These are phyloP conservation scores for Grammothele lineata DNA, from an alignment of 768 basidiomycete genomes.

Conservation along the genomic window DNA sequence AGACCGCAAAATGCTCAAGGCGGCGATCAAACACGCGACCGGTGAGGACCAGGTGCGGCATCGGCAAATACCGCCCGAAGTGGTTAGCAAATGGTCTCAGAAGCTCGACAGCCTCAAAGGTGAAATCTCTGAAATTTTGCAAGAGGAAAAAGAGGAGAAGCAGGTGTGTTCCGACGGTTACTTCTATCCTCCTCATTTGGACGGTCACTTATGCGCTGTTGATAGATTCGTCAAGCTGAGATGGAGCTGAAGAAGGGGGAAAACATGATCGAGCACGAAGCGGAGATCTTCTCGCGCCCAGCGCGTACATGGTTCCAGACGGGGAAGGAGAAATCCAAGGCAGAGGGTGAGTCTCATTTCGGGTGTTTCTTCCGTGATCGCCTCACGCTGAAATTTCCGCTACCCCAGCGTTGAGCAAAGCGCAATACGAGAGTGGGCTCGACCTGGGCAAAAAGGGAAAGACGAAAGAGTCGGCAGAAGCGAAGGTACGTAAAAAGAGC, in stretches of 20 bases:
- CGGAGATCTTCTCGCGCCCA: constrained; percentile 89
- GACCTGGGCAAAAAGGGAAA: constrained; percentile 34
- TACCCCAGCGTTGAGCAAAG: constrained; percentile 65
- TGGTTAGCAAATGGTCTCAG: constrained; percentile 63
- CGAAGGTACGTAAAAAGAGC: constrained; percentile 22
- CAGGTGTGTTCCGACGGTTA: constrained; percentile 43
- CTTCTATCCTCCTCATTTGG: too few species aligned
- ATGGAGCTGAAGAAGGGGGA: constrained; percentile 95
- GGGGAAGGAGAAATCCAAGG: constrained; percentile 72
- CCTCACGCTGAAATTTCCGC: neutral
- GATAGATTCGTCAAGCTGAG: constrained; percentile 81
- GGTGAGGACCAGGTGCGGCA: constrained; percentile 82
- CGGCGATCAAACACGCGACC: constrained; percentile 84
- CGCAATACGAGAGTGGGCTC: constrained; percentile 62
- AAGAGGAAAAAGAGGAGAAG: constrained; percentile 96
- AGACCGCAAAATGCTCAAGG: constrained; percentile 95
- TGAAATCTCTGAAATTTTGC: constrained; percentile 75
- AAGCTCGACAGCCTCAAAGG: constrained; percentile 66
- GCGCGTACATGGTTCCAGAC: constrained; percentile 99
- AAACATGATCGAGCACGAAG: constrained; percentile 91
- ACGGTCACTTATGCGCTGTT: constrained; percentile 1
- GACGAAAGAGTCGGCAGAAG: constrained; percentile 34
- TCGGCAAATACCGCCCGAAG: constrained; percentile 78
- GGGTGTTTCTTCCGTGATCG: constrained; percentile 1
- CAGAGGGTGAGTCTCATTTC: constrained; percentile 54